Evolutionary conservation across 2,329 filamentous ascomycete species (phyloP).

Genomic region (Cryphonectria nitschkei): DNA sequence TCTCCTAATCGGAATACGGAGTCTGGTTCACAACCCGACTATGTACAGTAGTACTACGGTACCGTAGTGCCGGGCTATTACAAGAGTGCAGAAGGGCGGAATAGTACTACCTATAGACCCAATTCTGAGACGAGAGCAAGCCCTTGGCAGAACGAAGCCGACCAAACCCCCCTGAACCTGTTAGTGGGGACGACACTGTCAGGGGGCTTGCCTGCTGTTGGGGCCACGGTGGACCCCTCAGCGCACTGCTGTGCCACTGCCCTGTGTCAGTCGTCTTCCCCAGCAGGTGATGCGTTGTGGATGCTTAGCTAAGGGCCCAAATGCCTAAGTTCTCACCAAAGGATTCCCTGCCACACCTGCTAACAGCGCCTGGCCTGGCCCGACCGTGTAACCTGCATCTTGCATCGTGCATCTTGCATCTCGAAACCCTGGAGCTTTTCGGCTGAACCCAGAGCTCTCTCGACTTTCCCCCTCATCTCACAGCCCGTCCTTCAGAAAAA

Average conservation of each 20-base stretch:
- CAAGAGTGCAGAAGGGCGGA: not conserved
- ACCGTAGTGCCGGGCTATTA: not conserved
- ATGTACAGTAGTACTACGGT: not conserved
- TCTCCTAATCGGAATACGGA: not conserved
- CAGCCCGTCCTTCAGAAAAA: not conserved
- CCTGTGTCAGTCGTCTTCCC: not conserved
- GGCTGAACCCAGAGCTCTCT: slow-evolving; percentile 3
- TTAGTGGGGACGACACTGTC: not conserved
- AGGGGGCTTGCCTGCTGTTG: not conserved
- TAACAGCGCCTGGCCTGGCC: not conserved
- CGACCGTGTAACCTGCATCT: not conserved
- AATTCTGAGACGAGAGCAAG: not conserved
- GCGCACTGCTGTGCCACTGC: too few species aligned
- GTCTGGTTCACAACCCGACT: not conserved
- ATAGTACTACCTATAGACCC: not conserved
- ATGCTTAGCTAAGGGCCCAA: slow-evolving; percentile 6
- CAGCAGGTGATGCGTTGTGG: not conserved
- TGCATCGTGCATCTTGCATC: slow-evolving; percentile 1
- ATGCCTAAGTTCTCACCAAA: not conserved
- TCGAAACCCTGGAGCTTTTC: not conserved
- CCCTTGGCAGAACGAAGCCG: not conserved
- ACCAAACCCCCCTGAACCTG: not conserved
- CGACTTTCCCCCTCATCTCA: slow-evolving; percentile 3
- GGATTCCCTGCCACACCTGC: not conserved
- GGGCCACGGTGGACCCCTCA: not conserved